These are phyloP conservation scores for Caulochytrium protostelioides DNA, from an alignment of 371 early-diverging fungal species.

Conservation along the genomic window DNA sequence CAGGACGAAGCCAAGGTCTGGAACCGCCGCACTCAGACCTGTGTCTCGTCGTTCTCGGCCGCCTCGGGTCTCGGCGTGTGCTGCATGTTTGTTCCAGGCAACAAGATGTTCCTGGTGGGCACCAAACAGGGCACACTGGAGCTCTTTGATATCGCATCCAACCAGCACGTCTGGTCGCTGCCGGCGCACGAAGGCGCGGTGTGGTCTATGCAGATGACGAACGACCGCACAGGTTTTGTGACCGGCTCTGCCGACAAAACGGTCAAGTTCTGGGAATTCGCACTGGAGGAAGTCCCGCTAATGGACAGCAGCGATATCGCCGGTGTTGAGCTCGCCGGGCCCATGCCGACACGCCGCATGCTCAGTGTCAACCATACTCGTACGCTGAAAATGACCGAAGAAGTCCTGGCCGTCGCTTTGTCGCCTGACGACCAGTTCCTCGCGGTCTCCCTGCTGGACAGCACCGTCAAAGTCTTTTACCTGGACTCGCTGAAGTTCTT, in stretches of 20 bases:
- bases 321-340: no score
- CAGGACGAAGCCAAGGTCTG: conserved; percentile 54
- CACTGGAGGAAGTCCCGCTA: not conserved
- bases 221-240: conserved; percentile 66
- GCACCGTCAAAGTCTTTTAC: conserved; percentile 88
- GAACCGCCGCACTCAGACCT: conserved; percentile 63
- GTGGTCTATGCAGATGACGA: conserved; percentile 65
- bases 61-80: conserved; percentile 68
- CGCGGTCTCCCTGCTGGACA: conserved; percentile 75
- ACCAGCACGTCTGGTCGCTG: conserved; percentile 52
- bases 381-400: conserved; percentile 81
- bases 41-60: no score
- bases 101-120: conserved; percentile 68
- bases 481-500: conserved; percentile 87
- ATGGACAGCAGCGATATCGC: not conserved
- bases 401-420: conserved; percentile 63
- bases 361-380: conserved; percentile 33
- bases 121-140: conserved; percentile 75
- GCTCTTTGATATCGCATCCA: conserved; percentile 64
- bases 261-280: conserved; percentile 90
- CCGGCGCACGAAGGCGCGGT: conserved; percentile 74
- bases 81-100: conserved; percentile 72
- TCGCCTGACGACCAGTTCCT: conserved; percentile 65
- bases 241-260: conserved; percentile 84
- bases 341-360: no score